Evolutionary conservation across 176 grass and related monocot species (phyloP), one percentile per base, ranked within the genome.

Genomic region (Avena insularis): DNA sequence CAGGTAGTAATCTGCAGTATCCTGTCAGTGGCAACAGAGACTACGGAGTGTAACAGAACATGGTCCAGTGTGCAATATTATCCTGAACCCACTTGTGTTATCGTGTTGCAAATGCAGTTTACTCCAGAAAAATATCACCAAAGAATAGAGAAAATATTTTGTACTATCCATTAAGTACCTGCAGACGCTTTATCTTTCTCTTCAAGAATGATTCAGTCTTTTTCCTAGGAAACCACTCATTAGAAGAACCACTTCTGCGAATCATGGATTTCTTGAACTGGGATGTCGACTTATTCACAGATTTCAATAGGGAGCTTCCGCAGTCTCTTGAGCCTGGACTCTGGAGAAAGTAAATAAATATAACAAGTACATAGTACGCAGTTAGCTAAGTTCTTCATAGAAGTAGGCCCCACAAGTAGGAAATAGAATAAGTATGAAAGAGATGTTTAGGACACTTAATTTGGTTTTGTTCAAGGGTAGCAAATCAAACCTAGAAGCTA

Each of bases 161-260:
- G 46, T 19, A 43, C 12, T 55, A 85, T 59, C 17, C 12, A 27
- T 54, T 7, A 29, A 83, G 38, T 93, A 96, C 97, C 94, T 96
- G 92, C 68, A 96, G 94, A 55, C 73, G 90, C 66, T 93, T 99
- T 80, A 96, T 99, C 86, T 99, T 99, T 86, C 97, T 90, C 86
- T 94, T 99, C 77, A 99, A 86, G 86, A 90, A 99, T 45, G 97
- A 91, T 74, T 99, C 94, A 0, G 83, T 88, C 74, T 93, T 96
- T 76, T 94, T 94, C n/a, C 88, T 83, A 76, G 97, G 94, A 73
- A 91, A 92, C 92, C 97, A 99, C 16, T 90, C 79, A 23, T 87
- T 62, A 60, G 94, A 92, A 19, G 94, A 96, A 88, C 75, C 85
- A 84, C 70, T 90, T 87, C 75, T 94, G 17, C 90, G 81, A 85